Evolutionary conservation across 2,329 filamentous ascomycete genomes (phyloP), one percentile per base, ranked within the genome.

Genomic region (Aspergillus sp.): DNA sequence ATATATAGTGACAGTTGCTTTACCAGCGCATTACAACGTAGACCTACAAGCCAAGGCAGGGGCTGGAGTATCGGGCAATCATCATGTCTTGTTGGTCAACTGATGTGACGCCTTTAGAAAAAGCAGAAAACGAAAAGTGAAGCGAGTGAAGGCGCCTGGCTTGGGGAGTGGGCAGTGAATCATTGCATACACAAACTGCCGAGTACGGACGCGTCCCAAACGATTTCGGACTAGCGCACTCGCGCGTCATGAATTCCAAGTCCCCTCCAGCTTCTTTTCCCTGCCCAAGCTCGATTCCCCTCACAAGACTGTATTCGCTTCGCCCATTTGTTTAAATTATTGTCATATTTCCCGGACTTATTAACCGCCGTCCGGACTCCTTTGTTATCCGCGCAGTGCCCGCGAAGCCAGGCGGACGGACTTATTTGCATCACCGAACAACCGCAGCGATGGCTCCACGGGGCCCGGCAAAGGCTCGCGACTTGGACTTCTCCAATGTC

Each of bases 401-500:
- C 41, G 23, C 41, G 39, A 46, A 49, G 31, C 23, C 37, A 27
- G 41, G 37, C 24, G 43, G 35, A 37, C 50, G 31, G 53, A 39
- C 51, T 44, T 40, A 44, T 39, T 53, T 55, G 45, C 44, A 62
- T 55, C 41, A 46, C 11, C 35, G 11, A 17, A 51, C 31, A 53
- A 62, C 63, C 59, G 59, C 56, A 51, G 67, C 53, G 51, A 76
- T 74, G 65, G 73, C 75, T 68, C 71, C 73, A 60, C 70, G 76
- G 63, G 73, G 72, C 57, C 68, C 71, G 48, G 66, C 68, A 40
- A 78, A 77, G 66, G 65, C 73, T 58, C 77, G 77, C 68, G 77
- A 79, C 52, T 75, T 75, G 64, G 77, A 81, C 61, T 81, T 77
- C 62, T 78, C 77, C 40, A 78, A 79, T 61, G 71, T 80, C 50